phyloP scores from a whole-genome alignment of 140 eudicot genomes.

The Senecio squalidus region DNA sequence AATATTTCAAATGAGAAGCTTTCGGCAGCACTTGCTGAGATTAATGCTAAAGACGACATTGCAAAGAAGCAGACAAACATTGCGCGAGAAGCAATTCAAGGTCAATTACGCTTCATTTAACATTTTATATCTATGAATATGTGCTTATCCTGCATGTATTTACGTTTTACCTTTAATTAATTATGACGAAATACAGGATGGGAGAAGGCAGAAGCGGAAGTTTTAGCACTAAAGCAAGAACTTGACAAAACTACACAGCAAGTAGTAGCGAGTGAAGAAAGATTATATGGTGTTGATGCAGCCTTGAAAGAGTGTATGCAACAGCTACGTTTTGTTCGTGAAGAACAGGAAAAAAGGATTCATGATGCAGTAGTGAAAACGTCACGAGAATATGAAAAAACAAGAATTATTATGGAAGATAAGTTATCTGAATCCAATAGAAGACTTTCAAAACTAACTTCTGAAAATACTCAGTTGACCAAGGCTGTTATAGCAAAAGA shows the following conservation, averaged over 20 bases:
- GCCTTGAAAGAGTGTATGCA: conserved; percentile 94
- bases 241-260: conserved; percentile 55
- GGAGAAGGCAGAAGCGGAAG: conserved; percentile 83
- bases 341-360: conserved; percentile 82
- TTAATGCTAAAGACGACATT: conserved; percentile 63
- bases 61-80: conserved; percentile 61
- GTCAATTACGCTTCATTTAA: conserved; percentile 30
- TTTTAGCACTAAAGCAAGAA: conserved; percentile 58
- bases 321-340: conserved; percentile 79
- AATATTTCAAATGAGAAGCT: conserved; percentile 54
- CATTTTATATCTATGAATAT: neutral
- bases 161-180: neutral
- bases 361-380: conserved; percentile 66
- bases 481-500: conserved; percentile 63
- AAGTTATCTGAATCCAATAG: conserved; percentile 51
- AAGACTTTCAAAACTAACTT: conserved; percentile 37
- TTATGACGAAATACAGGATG: conserved; percentile 42
- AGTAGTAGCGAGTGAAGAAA: conserved; percentile 52
- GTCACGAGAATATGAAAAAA: conserved; percentile 57
- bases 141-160: too few species aligned
- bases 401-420: conserved; percentile 35
- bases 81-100: conserved; percentile 92
- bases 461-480: conserved; percentile 55
- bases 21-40: conserved; percentile 58
- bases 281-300: conserved; percentile 56